Evolutionary conservation across 148 eudicot species (phyloP), one percentile per base, ranked within the genome.

Genomic region (Dianthus caryophyllus): DNA sequence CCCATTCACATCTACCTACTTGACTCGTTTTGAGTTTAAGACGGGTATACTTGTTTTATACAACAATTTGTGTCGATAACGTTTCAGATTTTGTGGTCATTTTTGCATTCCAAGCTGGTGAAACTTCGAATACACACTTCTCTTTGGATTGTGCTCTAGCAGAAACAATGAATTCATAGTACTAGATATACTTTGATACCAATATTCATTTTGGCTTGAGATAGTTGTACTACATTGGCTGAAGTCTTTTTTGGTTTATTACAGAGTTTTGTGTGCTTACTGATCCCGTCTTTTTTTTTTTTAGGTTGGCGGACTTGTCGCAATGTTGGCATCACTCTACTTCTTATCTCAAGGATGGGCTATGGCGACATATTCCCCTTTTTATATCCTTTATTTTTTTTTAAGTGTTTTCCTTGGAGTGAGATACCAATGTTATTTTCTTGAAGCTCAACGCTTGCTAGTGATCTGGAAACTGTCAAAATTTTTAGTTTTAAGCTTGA

Each of bases 281-380:
- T 61, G 65, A 61, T 44, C 26, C 8, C 33, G 49, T 71, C 44
- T 57, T n/a, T 33, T 49, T 71, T 57, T n/a, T 33, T 49, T 71
- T 50, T 78, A 90, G 97, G 88, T 88, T 50, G 97, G 95, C 61
- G 98, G 98, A 50, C 87, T 94, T 62, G 25, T 86, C 66, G 96
- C 96, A 38, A 90, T 94, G 95, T 50, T 89, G 69, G 86, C 86
- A 67, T 80, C 98, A 10, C 83, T 89, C 68, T 93, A 89, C 82
- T 81, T 93, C 70, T 73, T 93, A 66, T 89, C 98, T 68, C 87
- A 84, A 79, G 98, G 98, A 73, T 94, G 98, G 98, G 88, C 98
- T 73, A 87, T 68, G 75, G 91, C 89, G 52, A 75, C 98, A 63
- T 64, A 77, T 80, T 88, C 90, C 44, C 97, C 98, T 44, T 81